Conservation (phyloP, 768 basidiomycete genomes). For the Mycena floridula region DNA sequence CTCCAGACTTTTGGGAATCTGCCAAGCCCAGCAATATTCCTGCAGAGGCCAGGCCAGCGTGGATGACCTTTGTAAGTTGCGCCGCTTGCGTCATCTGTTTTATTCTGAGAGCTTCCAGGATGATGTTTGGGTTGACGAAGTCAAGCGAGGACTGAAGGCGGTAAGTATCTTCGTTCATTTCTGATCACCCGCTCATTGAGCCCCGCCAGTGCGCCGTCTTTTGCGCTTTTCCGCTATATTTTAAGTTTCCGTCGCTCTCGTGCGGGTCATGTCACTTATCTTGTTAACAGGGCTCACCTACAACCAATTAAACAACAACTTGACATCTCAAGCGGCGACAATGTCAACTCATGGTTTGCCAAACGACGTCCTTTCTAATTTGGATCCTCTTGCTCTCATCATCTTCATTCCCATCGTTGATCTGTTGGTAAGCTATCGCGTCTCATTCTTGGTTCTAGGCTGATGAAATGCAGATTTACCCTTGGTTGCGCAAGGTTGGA, state of each 20-base stretch:
- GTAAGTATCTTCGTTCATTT: too few species aligned
- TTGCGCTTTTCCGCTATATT: conserved; percentile 61
- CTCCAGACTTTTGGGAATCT: conserved; percentile 67
- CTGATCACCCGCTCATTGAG: too few species aligned
- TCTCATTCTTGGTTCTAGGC: background rate
- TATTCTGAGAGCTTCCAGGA: too few species aligned
- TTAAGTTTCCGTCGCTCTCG: conserved; percentile 28
- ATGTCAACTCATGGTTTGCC: conserved; percentile 68
- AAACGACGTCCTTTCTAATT: conserved; percentile 73
- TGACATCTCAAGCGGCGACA: conserved; percentile 74
- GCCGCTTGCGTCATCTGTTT: too few species aligned
- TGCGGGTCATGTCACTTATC: background rate
- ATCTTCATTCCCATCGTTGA: conserved; percentile 62
- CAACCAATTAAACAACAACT: conserved; percentile 73
- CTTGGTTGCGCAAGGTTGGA: conserved; percentile 42
- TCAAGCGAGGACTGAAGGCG: conserved; percentile 66
- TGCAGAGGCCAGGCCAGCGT: conserved; percentile 42
- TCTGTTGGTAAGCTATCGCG: conserved; percentile 30
- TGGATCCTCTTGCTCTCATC: conserved; percentile 71
- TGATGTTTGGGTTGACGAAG: conserved; percentile 75
- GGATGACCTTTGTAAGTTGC: conserved; percentile 80
- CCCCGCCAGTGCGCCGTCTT: conserved; percentile 62
- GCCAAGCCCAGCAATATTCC: conserved; percentile 56
- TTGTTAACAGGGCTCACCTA: conserved; percentile 29
- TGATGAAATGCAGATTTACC: conserved; percentile 39